These are phyloP conservation scores for Tolypocladium paradoxum DNA, from an alignment of 2,329 filamentous ascomycete species.

Conservation along the genomic window DNA sequence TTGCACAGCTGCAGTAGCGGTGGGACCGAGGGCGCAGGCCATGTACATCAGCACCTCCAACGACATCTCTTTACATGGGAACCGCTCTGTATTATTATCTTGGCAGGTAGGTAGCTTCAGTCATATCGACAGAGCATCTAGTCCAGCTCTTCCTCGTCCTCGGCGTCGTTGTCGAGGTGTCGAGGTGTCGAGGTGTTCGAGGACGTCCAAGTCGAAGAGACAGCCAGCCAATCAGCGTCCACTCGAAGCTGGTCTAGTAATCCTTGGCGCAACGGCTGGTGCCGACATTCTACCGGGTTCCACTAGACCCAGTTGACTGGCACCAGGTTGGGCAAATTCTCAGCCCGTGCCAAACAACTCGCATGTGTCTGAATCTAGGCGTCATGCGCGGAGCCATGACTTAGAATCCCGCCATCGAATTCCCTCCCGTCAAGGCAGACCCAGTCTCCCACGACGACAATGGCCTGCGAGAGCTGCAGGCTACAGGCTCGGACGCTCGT, in stretches of 20 bases:
- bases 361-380: neutral
- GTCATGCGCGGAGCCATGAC: neutral
- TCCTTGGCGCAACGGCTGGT: neutral
- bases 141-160: neutral
- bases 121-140: neutral
- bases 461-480: conserved; percentile 40
- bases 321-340: neutral
- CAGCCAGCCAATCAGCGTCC: neutral
- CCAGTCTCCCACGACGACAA: conserved; percentile 11
- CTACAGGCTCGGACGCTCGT: conserved; percentile 30
- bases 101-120: neutral
- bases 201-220: neutral
- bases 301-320: neutral
- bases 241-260: neutral
- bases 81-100: neutral
- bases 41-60: neutral
- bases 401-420: neutral
- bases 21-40: neutral
- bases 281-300: conserved; percentile 5
- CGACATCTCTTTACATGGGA: neutral
- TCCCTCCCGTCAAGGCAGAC: neutral
- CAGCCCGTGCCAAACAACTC: neutral
- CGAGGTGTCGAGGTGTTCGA: too few relatives aligned
- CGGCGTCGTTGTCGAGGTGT: too few relatives aligned
- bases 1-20: conserved; percentile 31